Conservation (phyloP, 208 protist species). For the Angomonas deanei region DNA sequence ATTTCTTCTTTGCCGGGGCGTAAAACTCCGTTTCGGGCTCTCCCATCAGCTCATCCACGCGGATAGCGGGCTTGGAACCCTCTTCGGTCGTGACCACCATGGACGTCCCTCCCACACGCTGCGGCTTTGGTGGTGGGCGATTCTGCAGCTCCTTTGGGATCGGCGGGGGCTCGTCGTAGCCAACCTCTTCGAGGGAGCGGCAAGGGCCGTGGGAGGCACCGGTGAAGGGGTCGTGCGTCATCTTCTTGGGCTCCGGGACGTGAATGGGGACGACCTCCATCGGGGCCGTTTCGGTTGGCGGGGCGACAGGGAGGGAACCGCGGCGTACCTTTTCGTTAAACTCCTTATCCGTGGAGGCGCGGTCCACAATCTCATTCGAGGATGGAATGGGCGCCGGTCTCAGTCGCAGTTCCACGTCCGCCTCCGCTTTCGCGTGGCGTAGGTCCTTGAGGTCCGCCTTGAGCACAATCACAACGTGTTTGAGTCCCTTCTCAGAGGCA, state of each 20-base stretch:
- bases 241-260: slow-evolving; percentile 50
- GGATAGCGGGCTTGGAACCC: slow-evolving; percentile 44
- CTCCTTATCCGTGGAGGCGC: slow-evolving; percentile 30
- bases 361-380: slow-evolving; percentile 61
- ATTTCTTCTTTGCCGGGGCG: slow-evolving; percentile 22
- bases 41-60: slow-evolving; percentile 38
- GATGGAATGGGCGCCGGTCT: slow-evolving; percentile 48
- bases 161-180: slow-evolving; percentile 61
- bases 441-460: slow-evolving; percentile 53
- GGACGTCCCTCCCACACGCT: slow-evolving; percentile 69
- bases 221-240: slow-evolving; percentile 56
- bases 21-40: slow-evolving; percentile 46
- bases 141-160: slow-evolving; percentile 71
- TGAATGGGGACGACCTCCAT: slow-evolving; percentile 75
- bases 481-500: slow-evolving; percentile 76
- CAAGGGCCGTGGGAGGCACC: slow-evolving; percentile 62
- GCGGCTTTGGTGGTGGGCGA: slow-evolving; percentile 36
- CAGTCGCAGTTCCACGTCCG: slow-evolving; percentile 47
- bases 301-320: slow-evolving; percentile 13
- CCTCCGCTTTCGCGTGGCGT: slow-evolving; percentile 55
- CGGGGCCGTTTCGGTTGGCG: slow-evolving; percentile 23
- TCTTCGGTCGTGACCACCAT: slow-evolving; percentile 79
- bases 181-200: slow-evolving; percentile 74
- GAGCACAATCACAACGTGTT: slow-evolving; percentile 76
- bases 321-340: slow-evolving; percentile 34